A percentile compares a stretch with the other conserved stretches of the same genome.
Conservation (phyloP, 1,284 basidiomycete genomes). For the Cutaneotrichosporon daszewskae region DNA sequence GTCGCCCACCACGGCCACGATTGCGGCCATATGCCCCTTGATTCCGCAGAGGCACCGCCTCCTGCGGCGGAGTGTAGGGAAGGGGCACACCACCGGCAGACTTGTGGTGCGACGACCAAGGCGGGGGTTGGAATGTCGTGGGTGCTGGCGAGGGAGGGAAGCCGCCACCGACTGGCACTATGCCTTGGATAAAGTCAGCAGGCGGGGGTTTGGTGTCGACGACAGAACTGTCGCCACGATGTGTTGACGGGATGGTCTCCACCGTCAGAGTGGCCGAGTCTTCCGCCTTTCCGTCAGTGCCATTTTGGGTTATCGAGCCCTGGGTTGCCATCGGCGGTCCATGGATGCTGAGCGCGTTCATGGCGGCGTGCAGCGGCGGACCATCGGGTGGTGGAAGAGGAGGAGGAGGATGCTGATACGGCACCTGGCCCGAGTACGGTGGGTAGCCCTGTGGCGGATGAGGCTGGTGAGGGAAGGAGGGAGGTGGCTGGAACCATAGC, state of each 20-base stretch:
- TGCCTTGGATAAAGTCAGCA: neutral
- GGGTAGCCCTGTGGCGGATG: conserved; percentile 4
- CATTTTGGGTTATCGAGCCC: no score
- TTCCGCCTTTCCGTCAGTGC: neutral
- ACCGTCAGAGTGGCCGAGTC: neutral
- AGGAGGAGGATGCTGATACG: neutral
- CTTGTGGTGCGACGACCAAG: conserved; percentile 3
- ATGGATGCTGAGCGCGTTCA: neutral
- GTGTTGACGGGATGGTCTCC: neutral
- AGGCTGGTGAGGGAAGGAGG: no score
- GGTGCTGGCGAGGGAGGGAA: neutral
- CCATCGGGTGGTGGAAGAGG: neutral
- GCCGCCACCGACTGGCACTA: no score
- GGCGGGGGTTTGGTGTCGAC: neutral
- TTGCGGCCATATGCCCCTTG: no score
- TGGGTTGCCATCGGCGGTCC: neutral
- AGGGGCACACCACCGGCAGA: conserved; percentile 1
- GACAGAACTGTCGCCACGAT: neutral
- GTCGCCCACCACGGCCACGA: neutral
- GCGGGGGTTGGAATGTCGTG: neutral
- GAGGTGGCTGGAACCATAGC: no score
- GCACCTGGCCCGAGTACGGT: neutral
- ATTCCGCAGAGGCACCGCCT: neutral
- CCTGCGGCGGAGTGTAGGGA: neutral
- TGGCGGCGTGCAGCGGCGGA: neutral